Evolutionary conservation across 2,329 filamentous ascomycete species (phyloP), one percentile per base, ranked within the genome.

Genomic region (Scytalidium lignicola): DNA sequence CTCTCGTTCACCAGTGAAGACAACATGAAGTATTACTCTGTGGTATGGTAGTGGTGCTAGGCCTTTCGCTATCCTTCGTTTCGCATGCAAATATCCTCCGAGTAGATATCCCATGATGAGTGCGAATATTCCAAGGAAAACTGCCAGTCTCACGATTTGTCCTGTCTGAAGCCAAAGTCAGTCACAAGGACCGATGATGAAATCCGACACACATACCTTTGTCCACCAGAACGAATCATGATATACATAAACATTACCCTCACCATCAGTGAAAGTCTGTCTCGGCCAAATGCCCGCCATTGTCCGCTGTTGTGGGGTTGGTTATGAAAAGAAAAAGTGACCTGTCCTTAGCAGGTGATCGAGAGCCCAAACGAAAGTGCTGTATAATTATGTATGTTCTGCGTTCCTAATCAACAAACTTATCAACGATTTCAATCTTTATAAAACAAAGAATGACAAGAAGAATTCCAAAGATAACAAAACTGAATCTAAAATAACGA

Each of bases 71-170:
- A 91, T 73, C 43, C 88, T 76, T 42, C 70, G 69, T 64, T 80
- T 80, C 42, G 87, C 88, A 67, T 92, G 88, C 43, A 79, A 68
- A 65, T 86, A 86, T 52, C 86, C 86, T 51, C 80, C 73, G 47
- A 88, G 56, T 59, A 90, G 72, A 73, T 83, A 89, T 40, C 74
- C 59, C 46, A 80, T 64, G 60, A 88, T 67, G 51, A 82, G 49
- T 48, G 75, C 51, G 58, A 88, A 71, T 55, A 92, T 64, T 53
- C 73, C 69, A 52, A 79, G 76, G 61, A 91, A 80, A 51, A 92
- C 69, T 43, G 77, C 74, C 80, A 86, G 92, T 67, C 88, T 87
- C 59, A 90, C 72, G 50, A 68, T 69, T 47, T 62, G 58, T 23
- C 62, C 63, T 29, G 49, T 59, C 63, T 65, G 18, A 56, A 60